Conservation (phyloP, 1,284 basidiomycete species). For the Boletellus sp. region DNA sequence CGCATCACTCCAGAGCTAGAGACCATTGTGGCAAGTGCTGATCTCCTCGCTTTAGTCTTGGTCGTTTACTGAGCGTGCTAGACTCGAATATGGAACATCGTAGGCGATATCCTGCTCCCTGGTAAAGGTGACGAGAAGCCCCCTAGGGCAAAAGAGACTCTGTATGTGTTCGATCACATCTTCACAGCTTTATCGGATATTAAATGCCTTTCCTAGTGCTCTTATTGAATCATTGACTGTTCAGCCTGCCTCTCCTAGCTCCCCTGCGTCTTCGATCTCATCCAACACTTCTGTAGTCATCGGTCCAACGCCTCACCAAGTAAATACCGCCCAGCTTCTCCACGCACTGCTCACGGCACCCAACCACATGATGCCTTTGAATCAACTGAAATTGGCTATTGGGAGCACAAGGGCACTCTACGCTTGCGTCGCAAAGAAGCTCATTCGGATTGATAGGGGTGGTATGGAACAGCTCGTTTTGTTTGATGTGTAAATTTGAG, state of each 20-base stretch:
- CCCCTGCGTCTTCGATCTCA: conserved; percentile 42
- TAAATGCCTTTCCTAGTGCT: conserved; percentile 37
- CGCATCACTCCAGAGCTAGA: conserved; percentile 56
- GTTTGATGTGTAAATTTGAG: conserved; percentile 49
- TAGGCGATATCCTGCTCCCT: conserved; percentile 61
- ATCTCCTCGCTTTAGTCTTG: neutral
- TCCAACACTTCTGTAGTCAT: conserved; percentile 31
- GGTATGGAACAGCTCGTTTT: conserved; percentile 67
- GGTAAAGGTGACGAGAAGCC: conserved; percentile 43
- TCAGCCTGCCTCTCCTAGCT: conserved; percentile 24
- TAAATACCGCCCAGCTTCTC: conserved; percentile 64
- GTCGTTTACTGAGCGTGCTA: conserved; percentile 25
- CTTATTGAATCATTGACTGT: conserved; percentile 56
- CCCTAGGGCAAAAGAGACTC: conserved; percentile 57
- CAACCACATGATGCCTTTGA: conserved; percentile 55
- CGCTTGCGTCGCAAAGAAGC: conserved; percentile 66
- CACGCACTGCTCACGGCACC: conserved; percentile 51
- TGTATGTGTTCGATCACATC: conserved; percentile 42
- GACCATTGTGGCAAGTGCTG: conserved; percentile 49
- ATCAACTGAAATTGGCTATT: conserved; percentile 59
- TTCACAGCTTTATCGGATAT: neutral
- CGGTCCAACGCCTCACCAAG: conserved; percentile 56
- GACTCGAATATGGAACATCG: conserved; percentile 65
- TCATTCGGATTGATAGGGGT: conserved; percentile 70
- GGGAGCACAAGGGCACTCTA: conserved; percentile 55